Percentiles rank a stretch among this genome's conserved stretches.
These are phyloP conservation scores for Xylaria scruposa DNA, from an alignment of 495 filamentous ascomycete species.

Conservation along the genomic window DNA sequence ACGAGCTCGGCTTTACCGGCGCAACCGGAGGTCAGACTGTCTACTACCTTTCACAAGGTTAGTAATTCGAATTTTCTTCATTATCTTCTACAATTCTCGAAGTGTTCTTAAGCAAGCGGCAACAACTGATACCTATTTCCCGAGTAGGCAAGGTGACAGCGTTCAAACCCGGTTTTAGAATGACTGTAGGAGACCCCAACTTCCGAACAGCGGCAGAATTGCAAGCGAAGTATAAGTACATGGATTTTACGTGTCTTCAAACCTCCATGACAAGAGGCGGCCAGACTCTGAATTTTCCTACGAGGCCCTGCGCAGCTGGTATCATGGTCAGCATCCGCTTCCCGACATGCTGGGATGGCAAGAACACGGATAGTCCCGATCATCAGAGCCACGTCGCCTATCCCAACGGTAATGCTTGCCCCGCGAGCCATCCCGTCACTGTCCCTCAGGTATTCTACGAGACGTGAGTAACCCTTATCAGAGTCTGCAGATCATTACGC, in stretches of 20 bases:
- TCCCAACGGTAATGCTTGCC: slow-evolving; percentile 58
- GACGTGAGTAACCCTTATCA: slow-evolving; percentile 40
- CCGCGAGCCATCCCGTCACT: slow-evolving; percentile 63
- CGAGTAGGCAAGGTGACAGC: slow-evolving; percentile 45
- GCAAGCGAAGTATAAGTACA: slow-evolving; percentile 52
- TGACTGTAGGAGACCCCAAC: slow-evolving; percentile 52
- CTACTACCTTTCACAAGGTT: slow-evolving; percentile 46
- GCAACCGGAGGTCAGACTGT: slow-evolving; percentile 51
- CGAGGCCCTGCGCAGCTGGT: slow-evolving; percentile 41
- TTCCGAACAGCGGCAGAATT: slow-evolving; percentile 46
- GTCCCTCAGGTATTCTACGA: slow-evolving; percentile 71
- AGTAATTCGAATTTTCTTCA: not conserved
- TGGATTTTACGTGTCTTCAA: slow-evolving; percentile 45
- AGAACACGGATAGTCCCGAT: slow-evolving; percentile 48
- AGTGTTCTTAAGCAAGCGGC: not conserved
- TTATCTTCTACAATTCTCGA: no score
- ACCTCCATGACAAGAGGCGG: slow-evolving; percentile 52
- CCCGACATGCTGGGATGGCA: slow-evolving; percentile 53
- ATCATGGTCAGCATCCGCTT: slow-evolving; percentile 52
- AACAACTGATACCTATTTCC: not conserved
- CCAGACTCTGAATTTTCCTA: slow-evolving; percentile 45
- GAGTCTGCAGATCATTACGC: no score
- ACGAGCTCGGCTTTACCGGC: slow-evolving; percentile 48
- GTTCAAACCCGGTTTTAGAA: slow-evolving; percentile 54
- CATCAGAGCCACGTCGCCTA: slow-evolving; percentile 54